Percentiles rank a stretch among this genome's conserved stretches.
Evolutionary conservation across 2,329 filamentous ascomycete species (phyloP).

Genomic region (Venturiaceae sp.): DNA sequence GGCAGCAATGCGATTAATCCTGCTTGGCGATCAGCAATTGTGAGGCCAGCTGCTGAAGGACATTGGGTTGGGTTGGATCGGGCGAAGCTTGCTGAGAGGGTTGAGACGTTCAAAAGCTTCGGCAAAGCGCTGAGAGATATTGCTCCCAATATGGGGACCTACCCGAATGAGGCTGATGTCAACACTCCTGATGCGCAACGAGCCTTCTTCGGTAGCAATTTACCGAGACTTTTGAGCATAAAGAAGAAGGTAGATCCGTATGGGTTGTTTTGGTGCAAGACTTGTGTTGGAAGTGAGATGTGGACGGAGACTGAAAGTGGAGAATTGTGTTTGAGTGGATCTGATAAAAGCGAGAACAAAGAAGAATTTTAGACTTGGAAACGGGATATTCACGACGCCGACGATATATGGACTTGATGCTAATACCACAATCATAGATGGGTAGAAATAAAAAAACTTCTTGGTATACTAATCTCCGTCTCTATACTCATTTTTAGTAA

Average conservation of each 20-base stretch:
- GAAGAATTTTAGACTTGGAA: no score
- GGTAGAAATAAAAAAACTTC: no score
- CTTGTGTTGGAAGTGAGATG: conserved; percentile 7
- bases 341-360: no score
- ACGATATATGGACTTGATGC: no score
- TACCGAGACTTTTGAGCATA: conserved; percentile 2
- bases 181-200: conserved; percentile 4
- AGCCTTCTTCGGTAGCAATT: conserved; percentile 9
- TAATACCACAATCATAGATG: no score
- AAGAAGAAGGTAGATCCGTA: conserved; percentile 8
- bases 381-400: no score
- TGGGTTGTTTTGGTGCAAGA: conserved; percentile 6
- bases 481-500: no score
- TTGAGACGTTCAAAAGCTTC: neutral
- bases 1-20: conserved; percentile 12
- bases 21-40: conserved; percentile 11
- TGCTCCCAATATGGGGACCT: conserved; percentile 3
- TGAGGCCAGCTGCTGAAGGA: conserved; percentile 11
- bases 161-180: conserved; percentile 3
- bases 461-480: no score
- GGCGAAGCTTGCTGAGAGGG: neutral
- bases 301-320: neutral
- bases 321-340: neutral
- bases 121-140: neutral
- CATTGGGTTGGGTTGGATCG: conserved; percentile 12